A percentile compares a stretch with the other conserved stretches of the same genome.
These are phyloP conservation scores for Lachnellula willkommii DNA, from an alignment of 2,329 filamentous ascomycete species.

Conservation along the genomic window DNA sequence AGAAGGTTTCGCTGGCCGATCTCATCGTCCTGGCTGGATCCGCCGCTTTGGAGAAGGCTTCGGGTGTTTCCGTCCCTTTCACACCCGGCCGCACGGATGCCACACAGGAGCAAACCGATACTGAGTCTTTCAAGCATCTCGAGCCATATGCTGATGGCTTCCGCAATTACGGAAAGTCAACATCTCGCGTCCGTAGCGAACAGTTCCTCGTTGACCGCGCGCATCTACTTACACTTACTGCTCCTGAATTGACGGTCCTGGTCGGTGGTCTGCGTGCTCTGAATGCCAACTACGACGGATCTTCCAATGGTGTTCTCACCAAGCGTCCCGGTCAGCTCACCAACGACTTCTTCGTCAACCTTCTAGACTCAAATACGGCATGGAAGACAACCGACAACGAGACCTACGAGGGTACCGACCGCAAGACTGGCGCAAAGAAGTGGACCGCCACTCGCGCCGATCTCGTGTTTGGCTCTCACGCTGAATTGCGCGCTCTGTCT, in stretches of 20 bases:
- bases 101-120: constrained; percentile 51
- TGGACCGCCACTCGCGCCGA: constrained; percentile 53
- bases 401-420: constrained; percentile 48
- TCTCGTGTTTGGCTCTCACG: constrained; percentile 52
- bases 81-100: constrained; percentile 53
- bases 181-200: constrained; percentile 46
- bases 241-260: constrained; percentile 51
- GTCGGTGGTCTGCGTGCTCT: constrained; percentile 52
- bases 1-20: constrained; percentile 55
- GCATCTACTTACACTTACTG: constrained; percentile 49
- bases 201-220: constrained; percentile 53
- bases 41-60: constrained; percentile 52
- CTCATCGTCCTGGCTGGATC: constrained; percentile 52
- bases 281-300: constrained; percentile 52
- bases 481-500: constrained; percentile 51
- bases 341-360: constrained; percentile 58
- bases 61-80: constrained; percentile 44
- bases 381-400: constrained; percentile 47
- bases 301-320: constrained; percentile 49
- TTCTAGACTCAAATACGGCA: constrained; percentile 49
- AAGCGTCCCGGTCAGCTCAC: constrained; percentile 48
- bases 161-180: constrained; percentile 52
- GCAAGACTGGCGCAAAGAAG: constrained; percentile 49
- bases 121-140: constrained; percentile 47
- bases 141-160: constrained; percentile 53